phyloP scores from a whole-genome alignment of 2,329 filamentous ascomycete species.

The Aspergillus sp. region DNA sequence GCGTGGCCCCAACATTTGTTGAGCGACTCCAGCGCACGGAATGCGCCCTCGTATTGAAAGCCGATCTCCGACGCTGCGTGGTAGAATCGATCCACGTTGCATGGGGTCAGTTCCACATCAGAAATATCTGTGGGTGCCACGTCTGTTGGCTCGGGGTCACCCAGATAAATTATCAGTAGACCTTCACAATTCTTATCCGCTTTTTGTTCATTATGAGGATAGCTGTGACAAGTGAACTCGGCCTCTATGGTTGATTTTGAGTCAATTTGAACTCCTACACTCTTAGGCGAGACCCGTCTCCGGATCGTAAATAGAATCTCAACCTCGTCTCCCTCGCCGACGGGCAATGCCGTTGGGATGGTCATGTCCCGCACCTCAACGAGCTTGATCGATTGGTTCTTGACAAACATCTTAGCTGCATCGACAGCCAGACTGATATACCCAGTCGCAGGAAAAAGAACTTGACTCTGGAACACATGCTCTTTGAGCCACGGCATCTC shows the following conservation, averaged over 20 bases:
- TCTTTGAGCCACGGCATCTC: constrained; percentile 27
- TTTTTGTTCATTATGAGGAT: background rate
- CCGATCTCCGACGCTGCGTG: background rate
- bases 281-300: background rate
- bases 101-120: background rate
- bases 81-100: background rate
- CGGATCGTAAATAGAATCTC: constrained; percentile 1
- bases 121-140: background rate
- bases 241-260: background rate
- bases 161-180: background rate
- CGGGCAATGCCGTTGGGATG: background rate
- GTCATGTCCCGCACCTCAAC: background rate
- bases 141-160: background rate
- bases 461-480: constrained; percentile 22
- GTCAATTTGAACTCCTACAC: background rate
- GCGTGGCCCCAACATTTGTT: background rate
- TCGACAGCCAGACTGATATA: constrained; percentile 14
- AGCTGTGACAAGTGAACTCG: background rate
- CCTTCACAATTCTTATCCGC: background rate
- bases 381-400: background rate
- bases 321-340: background rate
- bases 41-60: background rate
- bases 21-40: background rate
- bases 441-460: constrained; percentile 26
- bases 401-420: background rate